Base-by-base conservation (phyloP, 257 asterid genomes). In the Catharanthus roseus region DNA sequence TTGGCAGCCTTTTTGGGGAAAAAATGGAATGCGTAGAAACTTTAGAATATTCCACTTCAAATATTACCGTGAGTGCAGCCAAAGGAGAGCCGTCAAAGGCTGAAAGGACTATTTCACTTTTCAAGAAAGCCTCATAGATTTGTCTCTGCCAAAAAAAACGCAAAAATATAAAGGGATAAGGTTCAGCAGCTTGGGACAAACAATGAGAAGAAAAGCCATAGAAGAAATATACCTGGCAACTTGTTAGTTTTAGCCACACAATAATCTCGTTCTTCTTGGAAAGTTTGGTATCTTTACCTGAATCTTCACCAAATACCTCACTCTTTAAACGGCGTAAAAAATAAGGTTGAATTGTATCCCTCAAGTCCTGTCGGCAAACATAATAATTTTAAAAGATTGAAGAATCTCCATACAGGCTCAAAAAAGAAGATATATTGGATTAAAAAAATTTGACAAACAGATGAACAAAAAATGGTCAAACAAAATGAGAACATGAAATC, bases 21-120 rank as follows among this genome's bases (percentile, higher is more conserved):
- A 28, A 21, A 29, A 39, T 19, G 21, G 23, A 65, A 63, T n/a
- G 18, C 53, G 65, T 50, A 71, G 56, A 50, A 63, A 68, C 31
- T 18, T 67, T 54, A 24, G n/a, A 73, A n/a, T 29, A 54, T 57
- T 15, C 28, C 62, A 36, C 10, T 28, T 47, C 42, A 54, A 77
- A 77, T 55, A 79, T 77, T 89, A 93, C 97, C 92, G 97, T 93
- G 68, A 93, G 80, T 71, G 98, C 98, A 77, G 98, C 98, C 78
- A 93, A 86, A 60, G 98, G 98, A 7, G 97, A 90, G 28, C 96
- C 95, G 77, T 91, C 98, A 81, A 81, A 89, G 75, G 98, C 90
- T 69, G 97, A 91, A 77, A 93, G 73, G 44, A 93, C 98, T 63
- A 93, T 89, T 85, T 93, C 97, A 77, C 98, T 93, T 61, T 85